Evolutionary conservation across 257 asterid species (phyloP).

Genomic region (Solanum tarapatanum): DNA sequence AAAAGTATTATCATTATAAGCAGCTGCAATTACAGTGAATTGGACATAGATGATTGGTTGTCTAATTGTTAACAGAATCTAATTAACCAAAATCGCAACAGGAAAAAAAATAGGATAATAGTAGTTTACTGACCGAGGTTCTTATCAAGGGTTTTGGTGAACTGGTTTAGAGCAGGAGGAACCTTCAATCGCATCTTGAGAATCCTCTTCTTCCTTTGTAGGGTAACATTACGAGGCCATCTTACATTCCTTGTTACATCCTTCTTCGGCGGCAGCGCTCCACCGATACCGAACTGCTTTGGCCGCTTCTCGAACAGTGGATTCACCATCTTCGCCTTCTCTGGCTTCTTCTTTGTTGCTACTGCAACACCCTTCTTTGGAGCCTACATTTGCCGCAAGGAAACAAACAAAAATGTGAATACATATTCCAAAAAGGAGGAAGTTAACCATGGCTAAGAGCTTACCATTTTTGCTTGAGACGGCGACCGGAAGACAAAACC

Average conservation of each 20-base stretch:
- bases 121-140: slow-evolving; percentile 18
- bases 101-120: not conserved
- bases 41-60: not conserved
- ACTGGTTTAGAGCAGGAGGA: slow-evolving; percentile 37
- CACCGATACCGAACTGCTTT: slow-evolving; percentile 35
- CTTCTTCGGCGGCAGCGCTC: slow-evolving; percentile 31
- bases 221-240: slow-evolving; percentile 24
- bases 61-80: not conserved
- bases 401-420: not conserved
- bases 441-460: not conserved
- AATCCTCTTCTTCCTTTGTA: slow-evolving; percentile 32
- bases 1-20: not conserved
- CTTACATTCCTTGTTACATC: slow-evolving; percentile 24
- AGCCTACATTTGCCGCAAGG: not conserved
- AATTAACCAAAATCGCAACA: not conserved
- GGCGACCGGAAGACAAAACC: not conserved
- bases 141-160: slow-evolving; percentile 34
- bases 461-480: not conserved
- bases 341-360: slow-evolving; percentile 12
- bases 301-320: slow-evolving; percentile 34
- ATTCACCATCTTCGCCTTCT: slow-evolving; percentile 21
- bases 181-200: slow-evolving; percentile 37
- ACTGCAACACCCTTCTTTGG: slow-evolving; percentile 15
- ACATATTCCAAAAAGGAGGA: not conserved
- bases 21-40: not conserved